A percentile compares a stretch with the other conserved stretches of the same genome.
Conservation (phyloP, 176 grass and related monocot species). For the Saccharum spontaneum region DNA sequence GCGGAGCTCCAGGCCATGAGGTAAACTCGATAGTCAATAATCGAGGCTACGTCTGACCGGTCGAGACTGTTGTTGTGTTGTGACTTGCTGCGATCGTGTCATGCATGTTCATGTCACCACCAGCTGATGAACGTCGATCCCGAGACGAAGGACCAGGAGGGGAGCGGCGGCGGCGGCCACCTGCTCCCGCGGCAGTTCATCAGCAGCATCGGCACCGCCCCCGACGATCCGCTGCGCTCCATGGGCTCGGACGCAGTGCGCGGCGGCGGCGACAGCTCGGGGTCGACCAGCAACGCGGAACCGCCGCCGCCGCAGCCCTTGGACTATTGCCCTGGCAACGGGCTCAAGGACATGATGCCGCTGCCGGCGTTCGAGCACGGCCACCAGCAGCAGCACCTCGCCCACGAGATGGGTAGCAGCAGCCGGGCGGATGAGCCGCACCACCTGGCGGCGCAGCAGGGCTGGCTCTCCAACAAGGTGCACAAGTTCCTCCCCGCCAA, state of each 20-base stretch:
- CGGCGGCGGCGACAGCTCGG: slow-evolving; percentile 2
- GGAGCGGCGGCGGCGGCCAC: neutral
- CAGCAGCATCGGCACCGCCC: slow-evolving; percentile 36
- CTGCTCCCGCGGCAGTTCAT: slow-evolving; percentile 71
- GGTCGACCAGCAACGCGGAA: slow-evolving; percentile 36
- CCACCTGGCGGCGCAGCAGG: slow-evolving; percentile 18
- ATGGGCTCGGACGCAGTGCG: neutral
- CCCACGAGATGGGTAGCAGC: slow-evolving; percentile 19
- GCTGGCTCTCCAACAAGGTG: slow-evolving; percentile 41
- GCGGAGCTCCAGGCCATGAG: slow-evolving; percentile 10
- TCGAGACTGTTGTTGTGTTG: neutral
- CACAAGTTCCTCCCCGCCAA: slow-evolving; percentile 51
- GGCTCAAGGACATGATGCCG: slow-evolving; percentile 34
- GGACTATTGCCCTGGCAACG: neutral
- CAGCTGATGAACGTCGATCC: slow-evolving; percentile 9
- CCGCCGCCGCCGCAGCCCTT: neutral
- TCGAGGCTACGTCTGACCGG: too few species aligned
- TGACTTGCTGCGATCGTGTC: too few species aligned
- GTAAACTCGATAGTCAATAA: neutral
- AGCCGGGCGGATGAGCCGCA: slow-evolving; percentile 13
- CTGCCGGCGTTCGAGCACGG: slow-evolving; percentile 36
- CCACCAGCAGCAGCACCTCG: neutral
- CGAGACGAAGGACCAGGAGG: slow-evolving; percentile 35
- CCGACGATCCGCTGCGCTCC: slow-evolving; percentile 38
- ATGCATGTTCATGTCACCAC: too few species aligned